phyloP scores from a whole-genome alignment of 306 rosid genomes.

The Hippophae gyantsensis region DNA sequence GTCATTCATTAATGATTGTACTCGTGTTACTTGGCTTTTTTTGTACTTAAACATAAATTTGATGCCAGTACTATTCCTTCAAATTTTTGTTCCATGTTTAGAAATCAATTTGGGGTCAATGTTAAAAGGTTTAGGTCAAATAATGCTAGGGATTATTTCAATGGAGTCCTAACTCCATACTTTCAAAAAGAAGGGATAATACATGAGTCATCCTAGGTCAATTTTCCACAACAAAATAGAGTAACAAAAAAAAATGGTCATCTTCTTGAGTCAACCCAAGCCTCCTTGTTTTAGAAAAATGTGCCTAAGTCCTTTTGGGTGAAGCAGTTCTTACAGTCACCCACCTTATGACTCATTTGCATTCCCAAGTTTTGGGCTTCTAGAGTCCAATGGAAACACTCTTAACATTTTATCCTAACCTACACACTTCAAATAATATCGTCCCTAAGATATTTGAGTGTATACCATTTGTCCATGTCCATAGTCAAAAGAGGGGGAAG shows the following conservation, averaged over 20 bases:
- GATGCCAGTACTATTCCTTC: neutral
- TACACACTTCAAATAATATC: too few species aligned
- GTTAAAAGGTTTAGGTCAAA: neutral
- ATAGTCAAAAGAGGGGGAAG: neutral
- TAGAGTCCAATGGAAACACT: too few species aligned
- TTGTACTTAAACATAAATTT: too few species aligned
- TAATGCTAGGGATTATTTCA: neutral
- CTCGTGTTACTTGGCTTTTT: too few species aligned
- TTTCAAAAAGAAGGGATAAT: too few species aligned
- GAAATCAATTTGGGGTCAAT: neutral
- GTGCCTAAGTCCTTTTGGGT: neutral
- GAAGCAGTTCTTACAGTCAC: neutral
- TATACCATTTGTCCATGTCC: too few species aligned
- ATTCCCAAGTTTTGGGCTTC: too few species aligned
- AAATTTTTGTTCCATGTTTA: neutral
- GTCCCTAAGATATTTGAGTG: too few species aligned
- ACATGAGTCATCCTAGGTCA: too few species aligned
- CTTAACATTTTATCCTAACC: too few species aligned
- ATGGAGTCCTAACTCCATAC: neutral
- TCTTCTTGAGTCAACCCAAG: neutral
- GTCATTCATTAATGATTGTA: too few species aligned
- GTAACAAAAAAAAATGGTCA: neutral
- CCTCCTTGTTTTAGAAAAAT: neutral
- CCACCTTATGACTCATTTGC: too few species aligned
- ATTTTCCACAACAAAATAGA: neutral